Base-by-base conservation (phyloP, 148 eudicot genomes). In the Chenopodium suecicum region DNA sequence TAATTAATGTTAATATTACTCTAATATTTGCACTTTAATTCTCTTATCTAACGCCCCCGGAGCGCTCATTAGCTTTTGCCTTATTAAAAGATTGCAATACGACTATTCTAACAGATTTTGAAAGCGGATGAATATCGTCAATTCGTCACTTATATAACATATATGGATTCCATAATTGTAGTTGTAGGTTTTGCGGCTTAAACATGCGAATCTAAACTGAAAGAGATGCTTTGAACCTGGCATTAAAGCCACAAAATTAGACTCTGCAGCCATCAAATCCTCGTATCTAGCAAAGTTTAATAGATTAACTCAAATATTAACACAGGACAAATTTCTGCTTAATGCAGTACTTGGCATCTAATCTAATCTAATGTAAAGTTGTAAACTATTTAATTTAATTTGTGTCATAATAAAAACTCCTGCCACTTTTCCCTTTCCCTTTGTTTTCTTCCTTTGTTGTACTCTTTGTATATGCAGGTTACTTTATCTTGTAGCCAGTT, bases 181-280 rank as follows among this genome's bases (percentile, higher is more conserved):
- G 1, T 29, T 27, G 20, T 67, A 11, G 31, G 0, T 67, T 67
- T 11, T 67, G 5, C 31, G 70, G 37, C 37, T 1, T 29, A 67
- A 65, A 11, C 34, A 27, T 27, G 70, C 9, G 72, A 69, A 31
- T 69, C 72, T 69, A 19, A 69, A 31, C 4, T 69, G 0, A 4
- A 67, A 69, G 10, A 8, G 25, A n/a, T 23, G 4, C 76, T 46
- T 73, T 73, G 76, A 73, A 73, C 62, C 31, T 73, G 76, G 78
- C 78, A 76, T 58, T 48, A 17, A 73, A 73, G 34, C 20, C 76
- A 48, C 4, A 29, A 23, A 73, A 52, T 13, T 73, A 37, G 32
- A 73, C 34, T 46, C 41, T 16, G 72, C 47, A 69, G 20, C 70
- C 34, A 74, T 52, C 75, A 44, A 72, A 44, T 47, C 76, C 62